Conservation (phyloP, 2,329 filamentous ascomycete genomes). For the Xylaria digitata region DNA sequence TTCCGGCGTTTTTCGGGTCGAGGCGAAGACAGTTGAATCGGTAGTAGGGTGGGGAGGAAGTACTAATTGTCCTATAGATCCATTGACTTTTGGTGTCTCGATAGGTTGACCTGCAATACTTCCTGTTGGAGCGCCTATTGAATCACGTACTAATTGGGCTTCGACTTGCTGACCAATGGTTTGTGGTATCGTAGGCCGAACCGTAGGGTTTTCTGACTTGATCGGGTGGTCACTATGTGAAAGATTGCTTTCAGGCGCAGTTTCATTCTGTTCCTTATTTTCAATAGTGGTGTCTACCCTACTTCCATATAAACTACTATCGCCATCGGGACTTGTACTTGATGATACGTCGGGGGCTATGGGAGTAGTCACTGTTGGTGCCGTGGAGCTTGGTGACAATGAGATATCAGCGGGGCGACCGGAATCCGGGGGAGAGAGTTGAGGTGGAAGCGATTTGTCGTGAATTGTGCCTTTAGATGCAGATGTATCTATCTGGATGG, state of each 20-base stretch:
- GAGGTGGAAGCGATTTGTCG: slow-evolving; percentile 49
- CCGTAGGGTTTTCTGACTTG: slow-evolving; percentile 1
- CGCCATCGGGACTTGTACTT: slow-evolving; percentile 79
- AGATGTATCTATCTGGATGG: slow-evolving; percentile 37
- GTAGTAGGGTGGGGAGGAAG: not conserved
- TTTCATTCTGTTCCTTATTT: slow-evolving; percentile 14
- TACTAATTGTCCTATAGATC: not conserved
- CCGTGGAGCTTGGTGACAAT: slow-evolving; percentile 73
- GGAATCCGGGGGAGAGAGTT: slow-evolving; percentile 52
- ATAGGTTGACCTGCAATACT: slow-evolving; percentile 13
- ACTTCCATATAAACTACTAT: slow-evolving; percentile 68
- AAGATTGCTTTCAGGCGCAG: slow-evolving; percentile 35
- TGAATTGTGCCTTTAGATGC: slow-evolving; percentile 37
- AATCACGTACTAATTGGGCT: slow-evolving; percentile 38
- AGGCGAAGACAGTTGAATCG: not conserved
- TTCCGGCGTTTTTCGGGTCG: not conserved
- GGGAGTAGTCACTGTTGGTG: slow-evolving; percentile 79
- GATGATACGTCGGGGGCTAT: slow-evolving; percentile 74
- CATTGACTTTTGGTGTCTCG: not conserved
- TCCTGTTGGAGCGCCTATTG: slow-evolving; percentile 26
- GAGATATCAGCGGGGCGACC: slow-evolving; percentile 57
- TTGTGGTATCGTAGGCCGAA: slow-evolving; percentile 31
- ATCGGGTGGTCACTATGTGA: slow-evolving; percentile 40
- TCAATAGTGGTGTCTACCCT: slow-evolving; percentile 51
- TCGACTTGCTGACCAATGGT: slow-evolving; percentile 40